These are phyloP conservation scores for Diaporthe aspalathi DNA, from an alignment of 2,329 filamentous ascomycete species.

Conservation along the genomic window DNA sequence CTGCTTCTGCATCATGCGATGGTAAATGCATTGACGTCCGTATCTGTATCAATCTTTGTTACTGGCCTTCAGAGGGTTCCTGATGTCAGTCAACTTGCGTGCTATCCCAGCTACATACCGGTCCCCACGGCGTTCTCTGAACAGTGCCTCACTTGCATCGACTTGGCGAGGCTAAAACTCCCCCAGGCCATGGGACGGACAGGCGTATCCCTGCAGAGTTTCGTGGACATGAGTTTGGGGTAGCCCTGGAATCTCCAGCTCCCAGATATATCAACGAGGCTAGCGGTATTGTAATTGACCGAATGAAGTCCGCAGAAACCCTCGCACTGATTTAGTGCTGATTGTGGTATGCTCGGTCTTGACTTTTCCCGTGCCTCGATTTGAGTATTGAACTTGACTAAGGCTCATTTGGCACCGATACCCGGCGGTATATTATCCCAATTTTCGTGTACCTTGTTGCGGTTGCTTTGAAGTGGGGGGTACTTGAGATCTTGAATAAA, in stretches of 20 bases:
- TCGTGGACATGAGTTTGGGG: background rate
- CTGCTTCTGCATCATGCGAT: too few relatives aligned
- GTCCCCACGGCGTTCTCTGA: background rate
- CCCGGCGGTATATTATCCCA: background rate
- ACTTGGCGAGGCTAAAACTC: background rate
- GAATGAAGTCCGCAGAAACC: background rate
- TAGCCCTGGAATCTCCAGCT: background rate
- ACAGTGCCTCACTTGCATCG: background rate
- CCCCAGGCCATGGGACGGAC: background rate
- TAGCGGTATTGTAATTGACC: slow-evolving; percentile 1
- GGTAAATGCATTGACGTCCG: too few relatives aligned
- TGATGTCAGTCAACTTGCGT: background rate
- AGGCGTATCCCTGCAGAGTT: background rate
- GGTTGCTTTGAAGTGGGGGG: background rate
- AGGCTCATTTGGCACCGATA: too few relatives aligned
- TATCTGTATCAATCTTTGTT: background rate
- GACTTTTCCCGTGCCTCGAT: too few relatives aligned
- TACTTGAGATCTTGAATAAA: too few relatives aligned
- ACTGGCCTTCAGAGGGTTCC: background rate
- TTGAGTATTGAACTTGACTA: too few relatives aligned
- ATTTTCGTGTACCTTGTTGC: background rate
- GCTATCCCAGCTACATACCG: background rate
- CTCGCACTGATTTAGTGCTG: too few relatives aligned
- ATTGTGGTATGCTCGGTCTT: too few relatives aligned
- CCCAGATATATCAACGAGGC: background rate